A percentile compares a stretch with the other conserved stretches of the same genome.
Conservation (phyloP, 257 asterid genomes). For the Parsonsia alboflavescens region DNA sequence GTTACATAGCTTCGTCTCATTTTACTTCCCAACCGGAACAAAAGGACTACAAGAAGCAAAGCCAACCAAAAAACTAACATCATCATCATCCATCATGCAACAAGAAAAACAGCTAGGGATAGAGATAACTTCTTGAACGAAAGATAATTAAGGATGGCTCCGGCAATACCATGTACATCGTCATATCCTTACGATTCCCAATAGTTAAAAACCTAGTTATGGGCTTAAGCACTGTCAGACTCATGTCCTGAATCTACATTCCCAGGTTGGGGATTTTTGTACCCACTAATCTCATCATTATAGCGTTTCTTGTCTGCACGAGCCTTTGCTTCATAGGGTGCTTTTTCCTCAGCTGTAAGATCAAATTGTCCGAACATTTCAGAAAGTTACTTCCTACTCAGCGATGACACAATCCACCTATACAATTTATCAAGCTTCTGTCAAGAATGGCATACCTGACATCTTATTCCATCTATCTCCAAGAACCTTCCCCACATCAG, state of each 20-base stretch:
- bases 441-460: slow-evolving; percentile 45
- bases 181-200: not conserved
- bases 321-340: slow-evolving; percentile 76
- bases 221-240: slow-evolving; percentile 46
- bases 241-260: slow-evolving; percentile 42
- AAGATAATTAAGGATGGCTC: not conserved
- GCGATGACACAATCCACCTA: not conserved
- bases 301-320: slow-evolving; percentile 79
- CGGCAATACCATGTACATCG: not conserved
- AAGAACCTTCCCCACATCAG: slow-evolving; percentile 64
- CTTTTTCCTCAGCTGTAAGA: slow-evolving; percentile 73
- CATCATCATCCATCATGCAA: too few relatives aligned
- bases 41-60: too few relatives aligned
- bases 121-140: not conserved
- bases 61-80: too few relatives aligned
- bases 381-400: not conserved
- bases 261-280: slow-evolving; percentile 54
- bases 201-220: not conserved
- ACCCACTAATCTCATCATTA: slow-evolving; percentile 54
- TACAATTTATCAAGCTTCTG: not conserved
- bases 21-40: too few relatives aligned
- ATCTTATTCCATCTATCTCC: slow-evolving; percentile 89
- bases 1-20: too few relatives aligned
- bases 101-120: not conserved
- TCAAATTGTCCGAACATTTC: slow-evolving; percentile 7